phyloP scores from a whole-genome alignment of 108 stramenopile species.

The Chaetoceros tenuissimus region DNA sequence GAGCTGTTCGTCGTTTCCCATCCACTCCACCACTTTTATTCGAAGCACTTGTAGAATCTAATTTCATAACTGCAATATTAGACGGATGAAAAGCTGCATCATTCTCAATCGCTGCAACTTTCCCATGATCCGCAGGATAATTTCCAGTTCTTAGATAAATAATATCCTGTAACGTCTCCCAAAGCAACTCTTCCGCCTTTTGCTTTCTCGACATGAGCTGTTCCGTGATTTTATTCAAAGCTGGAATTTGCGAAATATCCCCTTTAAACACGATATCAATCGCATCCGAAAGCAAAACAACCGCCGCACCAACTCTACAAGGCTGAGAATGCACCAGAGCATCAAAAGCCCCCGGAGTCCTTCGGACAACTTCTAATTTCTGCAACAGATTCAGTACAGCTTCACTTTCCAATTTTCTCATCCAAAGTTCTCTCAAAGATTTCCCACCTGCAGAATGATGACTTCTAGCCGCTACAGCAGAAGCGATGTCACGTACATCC shows the following conservation, averaged over 20 bases:
- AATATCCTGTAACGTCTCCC: conserved; percentile 67
- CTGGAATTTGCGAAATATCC: conserved; percentile 67
- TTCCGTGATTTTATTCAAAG: conserved; percentile 70
- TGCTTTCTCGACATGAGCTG: conserved; percentile 79
- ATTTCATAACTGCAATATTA: neutral
- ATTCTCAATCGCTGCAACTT: neutral
- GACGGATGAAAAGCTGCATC: neutral
- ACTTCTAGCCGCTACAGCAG: neutral
- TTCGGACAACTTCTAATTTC: conserved; percentile 75
- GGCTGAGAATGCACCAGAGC: conserved; percentile 23
- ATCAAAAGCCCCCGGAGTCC: conserved; percentile 72
- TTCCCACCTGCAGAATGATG: neutral
- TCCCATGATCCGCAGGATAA: conserved; percentile 12
- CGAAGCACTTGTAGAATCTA: neutral
- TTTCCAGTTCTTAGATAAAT: conserved; percentile 64
- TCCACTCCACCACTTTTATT: neutral
- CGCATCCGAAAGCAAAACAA: conserved; percentile 44
- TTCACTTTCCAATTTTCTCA: conserved; percentile 83
- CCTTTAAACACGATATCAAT: conserved; percentile 65
- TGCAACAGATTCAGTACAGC: conserved; percentile 60
- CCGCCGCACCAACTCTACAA: conserved; percentile 72
- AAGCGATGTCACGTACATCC: neutral
- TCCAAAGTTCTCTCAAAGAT: conserved; percentile 79
- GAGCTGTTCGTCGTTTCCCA: neutral
- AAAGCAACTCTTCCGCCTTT: conserved; percentile 76